Base-by-base conservation (phyloP, 768 basidiomycete genomes). In the Exsudoporus frostii region DNA sequence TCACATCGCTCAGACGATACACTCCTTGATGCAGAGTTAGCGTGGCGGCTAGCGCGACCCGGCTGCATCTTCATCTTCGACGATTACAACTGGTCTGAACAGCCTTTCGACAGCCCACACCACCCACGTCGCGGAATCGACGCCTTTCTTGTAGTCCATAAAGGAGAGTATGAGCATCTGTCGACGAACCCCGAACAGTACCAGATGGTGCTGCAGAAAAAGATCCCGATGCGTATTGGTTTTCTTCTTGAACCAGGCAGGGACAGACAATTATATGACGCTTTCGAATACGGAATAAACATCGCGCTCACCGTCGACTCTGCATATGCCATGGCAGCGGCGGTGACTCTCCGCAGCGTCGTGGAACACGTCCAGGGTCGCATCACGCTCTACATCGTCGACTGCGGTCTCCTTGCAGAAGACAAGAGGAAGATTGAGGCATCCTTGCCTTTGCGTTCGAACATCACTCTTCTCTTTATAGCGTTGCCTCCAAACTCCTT, bases 1-100 rank as follows among this genome's bases (percentile, higher is more conserved):
- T 81, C 80, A 7, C 82, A 83, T 60, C 76, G 79, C 48, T 79
- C 82, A 8, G 79, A 80, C 54, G 83, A 84, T 56, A 83, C 80
- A 0, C 67, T 84, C 44, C 71, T 84, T n/a, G 83, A 84, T 58
- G 82, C 75, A 8, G 83, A 84, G 63, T 65, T 83, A 30, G 75
- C 73, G 2, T 83, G 82, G 82, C 71, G 83, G 6, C 66, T 84
- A 17, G 78, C 81, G 3, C 70, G 73, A 48, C 71, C 76, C 30
- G 78, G 74, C 7, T 79, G 79, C 5, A 66, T 82, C 47, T 57
- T 83, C 61, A 76, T 84, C 42, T 80, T 83, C 57, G 82, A 84
- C 55, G 80, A 84, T 62, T 83, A 83, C 56, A 69, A 72, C 34
- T 83, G 82, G 83, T 61, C 74, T 27, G 71, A 66, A 38, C 75